Percentiles rank a stretch among this genome's conserved stretches.
These are phyloP conservation scores for Dryadomyces quercivorus DNA, from an alignment of 2,329 filamentous ascomycete species.

Conservation along the genomic window DNA sequence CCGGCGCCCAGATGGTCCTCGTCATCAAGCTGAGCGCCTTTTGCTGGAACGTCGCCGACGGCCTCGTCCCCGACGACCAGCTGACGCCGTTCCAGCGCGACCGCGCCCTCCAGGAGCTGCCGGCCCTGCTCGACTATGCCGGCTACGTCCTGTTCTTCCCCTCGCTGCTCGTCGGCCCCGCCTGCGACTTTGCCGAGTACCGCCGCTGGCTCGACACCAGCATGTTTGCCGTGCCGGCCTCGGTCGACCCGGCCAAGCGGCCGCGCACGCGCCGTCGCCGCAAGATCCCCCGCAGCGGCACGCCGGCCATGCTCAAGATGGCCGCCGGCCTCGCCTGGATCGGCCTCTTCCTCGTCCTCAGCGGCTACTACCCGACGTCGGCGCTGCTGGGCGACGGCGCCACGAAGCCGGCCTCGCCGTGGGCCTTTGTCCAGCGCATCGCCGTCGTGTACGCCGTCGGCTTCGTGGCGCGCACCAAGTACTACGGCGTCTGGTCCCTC, in stretches of 20 bases:
- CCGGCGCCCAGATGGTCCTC: conserved; percentile 92
- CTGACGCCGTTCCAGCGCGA: conserved; percentile 83
- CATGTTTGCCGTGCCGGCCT: conserved; percentile 80
- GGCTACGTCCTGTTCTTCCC: conserved; percentile 96
- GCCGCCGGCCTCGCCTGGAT: conserved; percentile 68
- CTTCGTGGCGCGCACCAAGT: conserved; percentile 75
- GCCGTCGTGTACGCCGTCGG: conserved; percentile 76
- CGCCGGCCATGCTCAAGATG: conserved; percentile 70
- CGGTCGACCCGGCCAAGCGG: conserved; percentile 72
- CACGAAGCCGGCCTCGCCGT: conserved; percentile 39
- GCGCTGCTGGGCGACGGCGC: conserved; percentile 41
- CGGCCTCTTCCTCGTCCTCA: conserved; percentile 58
- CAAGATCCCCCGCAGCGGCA: conserved; percentile 82
- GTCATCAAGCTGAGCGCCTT: conserved; percentile 97
- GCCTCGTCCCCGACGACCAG: conserved; percentile 62
- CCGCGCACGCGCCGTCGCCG: conserved; percentile 80
- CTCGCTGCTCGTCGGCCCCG: conserved; percentile 74
- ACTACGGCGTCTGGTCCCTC: conserved; percentile 90
- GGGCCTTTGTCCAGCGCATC: conserved; percentile 52
- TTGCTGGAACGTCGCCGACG: conserved; percentile 96
- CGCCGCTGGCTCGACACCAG: conserved; percentile 82
- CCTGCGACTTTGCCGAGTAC: conserved; percentile 93
- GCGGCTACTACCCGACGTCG: conserved; percentile 31
- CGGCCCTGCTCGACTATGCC: conserved; percentile 65
- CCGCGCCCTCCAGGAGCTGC: conserved; percentile 63